Base-by-base conservation (phyloP, 805 yeast species). In the Monosporozyma servazzii region DNA sequence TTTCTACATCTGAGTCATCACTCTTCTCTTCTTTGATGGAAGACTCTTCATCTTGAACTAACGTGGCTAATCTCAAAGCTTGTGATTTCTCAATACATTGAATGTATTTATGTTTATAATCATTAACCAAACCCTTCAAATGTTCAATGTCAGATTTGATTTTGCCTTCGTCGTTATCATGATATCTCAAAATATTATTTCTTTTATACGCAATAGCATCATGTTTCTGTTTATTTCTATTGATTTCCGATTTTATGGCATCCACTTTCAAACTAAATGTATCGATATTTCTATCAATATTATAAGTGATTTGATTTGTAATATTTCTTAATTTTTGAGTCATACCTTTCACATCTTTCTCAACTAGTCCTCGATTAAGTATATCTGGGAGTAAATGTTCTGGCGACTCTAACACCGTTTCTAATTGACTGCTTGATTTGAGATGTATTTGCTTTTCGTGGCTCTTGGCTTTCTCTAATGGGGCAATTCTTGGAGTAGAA, bases 11-110 rank as follows among this genome's bases (percentile, higher is more conserved):
- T 10, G 6, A 25, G 7, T 23, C 20, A 33, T 33, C 37, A 33
- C 17, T 15, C 2, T 46, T 53, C 45, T 43, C 48, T 1, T 48
- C 8, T 27, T 53, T 52, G 9, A 57, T 51, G 17, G 54, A 53
- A 7, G 60, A 36, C 58, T 79, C 88, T 55, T 80, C 81, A 44
- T 70, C 73, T 53, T 81, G 80, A 0, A 80, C 87, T 18, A 77
- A 56, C 51, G 76, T 73, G 0, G 86, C 87, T 54, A 81, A 61
- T 54, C 75, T 75, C 57, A 80, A 66, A 1, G 88, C 82, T 62
- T 84, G 90, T 1, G 82, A 71, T 48, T 86, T 74, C 63, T 84
- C 90, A 31, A 78, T 62, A n/a, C 76, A 55, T 25, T 59, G 62
- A 15, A 54, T 37, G 20, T 53, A 59, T n/a, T 45, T 45, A 23